Conservation (phyloP, 208 protist species). For the Trypanosoma rangeli region DNA sequence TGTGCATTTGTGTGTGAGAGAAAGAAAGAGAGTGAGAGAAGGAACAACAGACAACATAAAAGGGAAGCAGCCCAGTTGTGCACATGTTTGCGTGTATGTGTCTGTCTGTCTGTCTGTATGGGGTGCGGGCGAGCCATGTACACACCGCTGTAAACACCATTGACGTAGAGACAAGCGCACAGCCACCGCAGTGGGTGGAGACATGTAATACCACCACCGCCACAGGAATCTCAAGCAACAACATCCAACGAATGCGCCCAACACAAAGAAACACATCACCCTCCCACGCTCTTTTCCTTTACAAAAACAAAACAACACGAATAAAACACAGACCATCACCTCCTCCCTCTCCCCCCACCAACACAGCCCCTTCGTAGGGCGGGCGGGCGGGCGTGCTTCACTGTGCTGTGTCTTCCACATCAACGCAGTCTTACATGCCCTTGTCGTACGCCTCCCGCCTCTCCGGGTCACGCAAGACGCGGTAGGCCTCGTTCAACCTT, state of each 20-base stretch:
- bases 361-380: neutral
- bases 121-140: neutral
- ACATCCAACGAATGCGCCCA: neutral
- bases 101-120: no score
- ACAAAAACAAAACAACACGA: no score
- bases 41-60: neutral
- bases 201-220: neutral
- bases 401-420: neutral
- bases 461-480: slow-evolving; percentile 95
- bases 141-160: neutral
- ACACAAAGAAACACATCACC: neutral
- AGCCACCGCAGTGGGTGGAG: neutral
- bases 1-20: neutral
- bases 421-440: slow-evolving; percentile 1
- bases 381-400: no score
- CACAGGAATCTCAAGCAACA: neutral
- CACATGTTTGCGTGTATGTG: no score
- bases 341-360: no score
- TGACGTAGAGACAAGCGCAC: neutral
- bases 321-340: no score
- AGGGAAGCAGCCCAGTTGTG: neutral
- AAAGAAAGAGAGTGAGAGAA: no score
- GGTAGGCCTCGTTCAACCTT: slow-evolving; percentile 94
- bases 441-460: slow-evolving; percentile 96
- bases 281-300: neutral